Evolutionary conservation across 2,329 filamentous ascomycete genomes (phyloP).

Genomic region (Alternaria infectoria): DNA sequence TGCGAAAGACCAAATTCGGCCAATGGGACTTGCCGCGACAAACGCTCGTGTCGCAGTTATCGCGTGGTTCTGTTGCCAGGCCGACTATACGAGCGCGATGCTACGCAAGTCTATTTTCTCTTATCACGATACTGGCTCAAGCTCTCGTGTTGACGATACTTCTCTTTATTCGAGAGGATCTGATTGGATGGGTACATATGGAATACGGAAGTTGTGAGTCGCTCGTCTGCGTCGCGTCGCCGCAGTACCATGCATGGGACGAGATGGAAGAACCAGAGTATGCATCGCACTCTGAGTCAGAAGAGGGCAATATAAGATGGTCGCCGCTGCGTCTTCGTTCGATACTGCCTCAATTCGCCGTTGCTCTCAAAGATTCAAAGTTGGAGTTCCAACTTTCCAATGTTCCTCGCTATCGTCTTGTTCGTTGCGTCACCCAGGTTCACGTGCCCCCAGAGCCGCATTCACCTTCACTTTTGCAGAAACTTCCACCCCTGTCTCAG

Average conservation of each 20-base stretch:
- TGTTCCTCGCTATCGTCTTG: not conserved
- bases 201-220: not conserved
- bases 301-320: no score
- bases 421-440: not conserved
- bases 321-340: no score
- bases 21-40: not conserved
- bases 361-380: not conserved
- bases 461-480: constrained; percentile 2
- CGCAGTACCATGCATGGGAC: not conserved
- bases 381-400: not conserved
- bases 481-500: not conserved
- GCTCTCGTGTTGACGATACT: not conserved
- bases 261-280: no score
- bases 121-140: not conserved
- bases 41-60: not conserved
- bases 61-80: not conserved
- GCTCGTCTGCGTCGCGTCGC: not conserved
- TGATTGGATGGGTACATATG: not conserved
- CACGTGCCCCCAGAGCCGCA: not conserved
- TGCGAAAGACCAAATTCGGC: not conserved
- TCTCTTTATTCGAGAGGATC: not conserved
- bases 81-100: not conserved
- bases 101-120: not conserved
- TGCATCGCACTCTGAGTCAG: no score
- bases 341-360: not conserved